Conservation (phyloP, 768 basidiomycete genomes). For the Rhizopogon sp. region DNA sequence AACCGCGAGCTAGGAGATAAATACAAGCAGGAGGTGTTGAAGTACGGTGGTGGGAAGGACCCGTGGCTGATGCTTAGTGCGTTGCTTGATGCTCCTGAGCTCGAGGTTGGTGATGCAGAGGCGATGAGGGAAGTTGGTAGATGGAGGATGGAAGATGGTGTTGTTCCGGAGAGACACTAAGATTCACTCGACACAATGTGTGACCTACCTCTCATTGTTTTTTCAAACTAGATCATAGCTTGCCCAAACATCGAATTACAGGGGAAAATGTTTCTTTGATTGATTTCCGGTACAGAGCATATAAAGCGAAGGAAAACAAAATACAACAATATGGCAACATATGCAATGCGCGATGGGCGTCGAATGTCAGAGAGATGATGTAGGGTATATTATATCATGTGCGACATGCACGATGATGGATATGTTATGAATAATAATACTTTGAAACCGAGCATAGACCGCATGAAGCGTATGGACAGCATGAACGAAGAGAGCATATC, state of each 20-base stretch:
- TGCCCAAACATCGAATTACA: neutral
- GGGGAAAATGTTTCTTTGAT: neutral
- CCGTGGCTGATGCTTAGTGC: conserved; percentile 90
- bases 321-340: neutral
- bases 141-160: conserved; percentile 82
- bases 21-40: conserved; percentile 71
- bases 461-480: neutral
- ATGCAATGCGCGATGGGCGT: neutral
- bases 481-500: neutral
- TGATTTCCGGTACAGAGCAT: neutral
- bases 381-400: conserved; percentile 1
- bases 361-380: neutral
- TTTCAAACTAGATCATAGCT: neutral
- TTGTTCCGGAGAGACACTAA: conserved; percentile 57
- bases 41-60: conserved; percentile 84
- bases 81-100: conserved; percentile 56
- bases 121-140: conserved; percentile 89
- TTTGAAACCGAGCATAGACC: neutral
- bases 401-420: neutral
- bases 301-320: neutral
- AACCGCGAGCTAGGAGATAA: conserved; percentile 72
- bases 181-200: neutral
- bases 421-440: conserved; percentile 17
- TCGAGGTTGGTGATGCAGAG: conserved; percentile 67
- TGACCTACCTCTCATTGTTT: neutral